These are phyloP conservation scores for Sporothrix protearum DNA, from an alignment of 2,329 filamentous ascomycete genomes.

Conservation along the genomic window DNA sequence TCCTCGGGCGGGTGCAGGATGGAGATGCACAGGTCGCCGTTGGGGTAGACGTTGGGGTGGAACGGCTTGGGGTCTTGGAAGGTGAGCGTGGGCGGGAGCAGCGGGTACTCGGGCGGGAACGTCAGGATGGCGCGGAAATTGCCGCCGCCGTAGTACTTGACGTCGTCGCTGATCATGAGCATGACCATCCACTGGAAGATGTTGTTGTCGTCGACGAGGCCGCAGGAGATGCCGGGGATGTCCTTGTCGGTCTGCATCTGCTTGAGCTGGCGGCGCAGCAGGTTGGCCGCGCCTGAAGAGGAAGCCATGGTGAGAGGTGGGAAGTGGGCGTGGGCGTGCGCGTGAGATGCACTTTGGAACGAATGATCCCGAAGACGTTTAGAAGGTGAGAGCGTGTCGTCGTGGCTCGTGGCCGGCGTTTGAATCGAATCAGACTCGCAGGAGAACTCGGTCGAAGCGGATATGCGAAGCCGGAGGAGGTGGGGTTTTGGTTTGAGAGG, in stretches of 20 bases:
- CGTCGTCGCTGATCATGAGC: constrained; percentile 96
- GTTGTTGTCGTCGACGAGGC: constrained; percentile 77
- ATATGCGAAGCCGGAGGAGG: neutral
- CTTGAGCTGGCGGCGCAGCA: constrained; percentile 83
- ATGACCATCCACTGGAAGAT: constrained; percentile 98
- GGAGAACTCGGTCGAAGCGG: neutral
- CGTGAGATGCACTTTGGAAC: too few relatives aligned
- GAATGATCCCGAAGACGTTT: too few relatives aligned
- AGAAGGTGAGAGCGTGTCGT: neutral
- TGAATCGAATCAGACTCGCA: neutral
- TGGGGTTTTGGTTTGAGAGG: neutral
- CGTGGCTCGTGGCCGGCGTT: neutral
- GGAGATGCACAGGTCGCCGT: constrained; percentile 89
- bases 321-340: neutral
- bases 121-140: constrained; percentile 83
- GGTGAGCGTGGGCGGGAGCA: constrained; percentile 80
- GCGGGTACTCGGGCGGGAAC: constrained; percentile 84
- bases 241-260: constrained; percentile 90
- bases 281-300: constrained; percentile 47
- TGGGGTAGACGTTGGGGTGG: constrained; percentile 90
- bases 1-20: constrained; percentile 95
- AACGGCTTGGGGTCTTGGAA: constrained; percentile 81
- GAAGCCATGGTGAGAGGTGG: constrained; percentile 22
- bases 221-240: constrained; percentile 90
- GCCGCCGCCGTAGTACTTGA: constrained; percentile 88